phyloP scores from a whole-genome alignment of 2,329 filamentous ascomycete species.

The Monosporascus sp. region DNA sequence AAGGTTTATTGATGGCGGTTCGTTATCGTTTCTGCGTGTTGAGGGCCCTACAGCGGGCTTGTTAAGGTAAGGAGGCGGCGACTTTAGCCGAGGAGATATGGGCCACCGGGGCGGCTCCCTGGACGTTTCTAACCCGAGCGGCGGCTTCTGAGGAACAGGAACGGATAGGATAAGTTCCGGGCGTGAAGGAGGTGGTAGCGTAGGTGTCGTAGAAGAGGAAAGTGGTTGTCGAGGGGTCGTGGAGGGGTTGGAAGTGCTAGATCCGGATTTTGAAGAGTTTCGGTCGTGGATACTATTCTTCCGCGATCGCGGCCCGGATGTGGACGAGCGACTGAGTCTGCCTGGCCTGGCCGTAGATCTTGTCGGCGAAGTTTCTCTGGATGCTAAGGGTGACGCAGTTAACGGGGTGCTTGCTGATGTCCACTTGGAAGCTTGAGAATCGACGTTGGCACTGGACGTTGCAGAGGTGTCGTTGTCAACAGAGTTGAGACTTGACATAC shows the following conservation, averaged over 20 bases:
- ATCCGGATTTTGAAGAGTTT: conserved; percentile 53
- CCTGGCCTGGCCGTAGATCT: conserved; percentile 14
- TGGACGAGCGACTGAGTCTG: conserved; percentile 23
- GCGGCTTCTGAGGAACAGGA: conserved; percentile 59
- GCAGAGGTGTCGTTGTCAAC: conserved; percentile 26
- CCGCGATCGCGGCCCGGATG: conserved; percentile 46
- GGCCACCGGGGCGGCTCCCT: conserved; percentile 67
- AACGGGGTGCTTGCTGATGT: conserved; percentile 27
- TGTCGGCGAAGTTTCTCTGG: conserved; percentile 26
- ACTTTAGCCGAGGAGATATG: conserved; percentile 69
- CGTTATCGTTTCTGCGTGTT: conserved; percentile 42
- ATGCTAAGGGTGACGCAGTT: conserved; percentile 24
- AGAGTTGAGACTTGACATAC: conserved; percentile 27
- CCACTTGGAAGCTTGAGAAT: conserved; percentile 28
- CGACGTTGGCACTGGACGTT: conserved; percentile 25
- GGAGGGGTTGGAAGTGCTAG: conserved; percentile 54
- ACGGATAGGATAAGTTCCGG: conserved; percentile 59
- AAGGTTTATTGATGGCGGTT: conserved; percentile 47
- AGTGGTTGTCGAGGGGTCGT: conserved; percentile 59
- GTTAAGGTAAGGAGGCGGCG: conserved; percentile 60
- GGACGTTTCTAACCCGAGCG: conserved; percentile 40
- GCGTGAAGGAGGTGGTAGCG: conserved; percentile 50
- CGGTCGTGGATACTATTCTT: conserved; percentile 61
- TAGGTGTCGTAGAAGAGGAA: conserved; percentile 62
- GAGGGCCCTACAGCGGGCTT: conserved; percentile 27